Conservation (phyloP, 164 flowering plant genomes). For the Dillenia turbinata region DNA sequence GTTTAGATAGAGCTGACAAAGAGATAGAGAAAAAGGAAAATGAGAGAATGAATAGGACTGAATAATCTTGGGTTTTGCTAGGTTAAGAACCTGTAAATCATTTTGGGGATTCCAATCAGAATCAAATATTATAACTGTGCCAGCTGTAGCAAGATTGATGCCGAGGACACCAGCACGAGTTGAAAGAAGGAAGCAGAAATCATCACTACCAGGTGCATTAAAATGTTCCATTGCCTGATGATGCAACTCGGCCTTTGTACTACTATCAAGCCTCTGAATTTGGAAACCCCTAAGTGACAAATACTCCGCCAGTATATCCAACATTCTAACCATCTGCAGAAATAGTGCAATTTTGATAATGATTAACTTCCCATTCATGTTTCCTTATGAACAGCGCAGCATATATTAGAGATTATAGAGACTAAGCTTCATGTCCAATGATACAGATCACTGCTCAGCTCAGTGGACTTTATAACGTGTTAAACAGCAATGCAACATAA, state of each 20-base stretch:
- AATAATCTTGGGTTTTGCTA: neutral
- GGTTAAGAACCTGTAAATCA: slow-evolving; percentile 79
- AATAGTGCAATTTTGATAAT: neutral
- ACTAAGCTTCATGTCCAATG: too few species aligned
- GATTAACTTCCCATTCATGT: too few species aligned
- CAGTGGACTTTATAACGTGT: too few species aligned
- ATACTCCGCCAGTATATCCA: slow-evolving; percentile 95
- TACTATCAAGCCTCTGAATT: slow-evolving; percentile 97
- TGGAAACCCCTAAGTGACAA: slow-evolving; percentile 94
- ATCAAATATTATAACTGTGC: slow-evolving; percentile 98
- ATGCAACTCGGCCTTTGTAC: slow-evolving; percentile 93
- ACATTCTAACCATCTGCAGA: slow-evolving; percentile 96
- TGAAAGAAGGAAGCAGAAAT: slow-evolving; percentile 97
- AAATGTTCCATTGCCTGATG: slow-evolving; percentile 99
- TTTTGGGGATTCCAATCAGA: slow-evolving; percentile 99
- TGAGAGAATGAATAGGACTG: neutral
- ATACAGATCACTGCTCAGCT: too few species aligned
- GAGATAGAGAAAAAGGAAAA: neutral
- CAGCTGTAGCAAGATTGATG: slow-evolving; percentile 98
- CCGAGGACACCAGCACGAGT: slow-evolving; percentile 99
- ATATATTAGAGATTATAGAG: too few species aligned
- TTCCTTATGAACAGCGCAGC: too few species aligned
- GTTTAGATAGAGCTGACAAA: neutral
- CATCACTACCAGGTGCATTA: slow-evolving; percentile 99
- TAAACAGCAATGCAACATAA: too few species aligned